Base-by-base conservation (phyloP, 805 yeast species). In the Nakazawaea sp. region DNA sequence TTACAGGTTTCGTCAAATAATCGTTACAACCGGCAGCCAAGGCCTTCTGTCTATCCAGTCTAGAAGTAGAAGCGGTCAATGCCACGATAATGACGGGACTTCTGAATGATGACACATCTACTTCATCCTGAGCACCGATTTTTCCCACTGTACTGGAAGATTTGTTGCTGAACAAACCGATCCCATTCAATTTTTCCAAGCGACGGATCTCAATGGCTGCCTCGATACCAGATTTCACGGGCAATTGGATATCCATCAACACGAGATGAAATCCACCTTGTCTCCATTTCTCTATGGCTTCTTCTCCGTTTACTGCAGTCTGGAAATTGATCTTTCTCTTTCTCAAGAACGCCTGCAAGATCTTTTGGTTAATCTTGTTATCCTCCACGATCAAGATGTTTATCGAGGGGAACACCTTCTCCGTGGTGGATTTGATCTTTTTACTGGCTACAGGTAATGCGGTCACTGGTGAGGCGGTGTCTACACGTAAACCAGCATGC, bases 1-100 rank as follows among this genome's bases (percentile, higher is more conserved):
- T 90, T 7, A 92, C 97, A 0, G 99, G 99, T 48, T 92, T 92
- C 8, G 97, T 92, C 47, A 92, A 62, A 61, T 82, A 92, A 58
- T 92, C 99, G 52, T 92, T 92, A 61, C 99, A 92, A 32, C 99
- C 99, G 3, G 97, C 96, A 20, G 94, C 83, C 38, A 92, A 66
- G 0, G 98, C 98, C 50, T 86, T 85, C 44, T 86, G 80, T 54
- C 84, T 80, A 59, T 89, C 97, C 21, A 79, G 79, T 11, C 81
- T 76, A 20, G 92, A 74, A 13, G 92, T 83, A 6, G 92, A 80
- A 0, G 98, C 98, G 1, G 99, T 92, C 35, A 92, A 64, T 0
- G 99, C 99, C 16, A 92, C 98, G 36, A 92, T 90, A 40, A 92
- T 92, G n/a, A 94, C 96, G 0, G 99, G 98, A 0, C 95, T 81